These are phyloP conservation scores for Uronychia binucleata DNA, from an alignment of 73 alveolate genomes.

Conservation along the genomic window DNA sequence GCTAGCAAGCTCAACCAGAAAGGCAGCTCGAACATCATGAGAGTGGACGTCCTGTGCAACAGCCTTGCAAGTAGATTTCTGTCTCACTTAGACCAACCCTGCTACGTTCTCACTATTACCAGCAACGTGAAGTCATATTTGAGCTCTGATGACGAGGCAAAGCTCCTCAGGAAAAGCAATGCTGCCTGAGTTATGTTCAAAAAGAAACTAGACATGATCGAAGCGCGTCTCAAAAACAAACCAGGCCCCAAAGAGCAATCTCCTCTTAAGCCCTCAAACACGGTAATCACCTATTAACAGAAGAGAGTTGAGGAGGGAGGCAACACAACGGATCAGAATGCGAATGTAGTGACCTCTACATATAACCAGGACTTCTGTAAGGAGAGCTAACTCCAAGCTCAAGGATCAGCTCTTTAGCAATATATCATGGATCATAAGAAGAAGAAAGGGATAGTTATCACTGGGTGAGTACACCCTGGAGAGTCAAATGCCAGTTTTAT, in stretches of 20 bases:
- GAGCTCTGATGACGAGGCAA: constrained; percentile 52
- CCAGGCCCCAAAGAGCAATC: neutral
- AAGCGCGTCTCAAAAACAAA: constrained; percentile 35
- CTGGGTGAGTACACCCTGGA: constrained; percentile 98
- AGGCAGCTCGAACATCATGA: constrained; percentile 19
- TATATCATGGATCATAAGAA: constrained; percentile 71
- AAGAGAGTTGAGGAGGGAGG: neutral
- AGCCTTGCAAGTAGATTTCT: constrained; percentile 26
- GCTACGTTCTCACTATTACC: constrained; percentile 57
- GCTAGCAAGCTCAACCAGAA: constrained; percentile 1
- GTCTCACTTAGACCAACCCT: constrained; percentile 18
- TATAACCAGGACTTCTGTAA: constrained; percentile 6
- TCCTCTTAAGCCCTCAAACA: neutral
- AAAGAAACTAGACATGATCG: constrained; percentile 46
- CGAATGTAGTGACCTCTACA: neutral
- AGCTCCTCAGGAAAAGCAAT: constrained; percentile 47
- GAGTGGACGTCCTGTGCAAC: constrained; percentile 55
- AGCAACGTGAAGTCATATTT: constrained; percentile 52
- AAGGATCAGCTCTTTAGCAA: constrained; percentile 18
- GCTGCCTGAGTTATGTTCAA: constrained; percentile 67
- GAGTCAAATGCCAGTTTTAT: constrained; percentile 92
- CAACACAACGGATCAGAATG: neutral
- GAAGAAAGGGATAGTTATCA: constrained; percentile 79
- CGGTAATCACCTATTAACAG: neutral
- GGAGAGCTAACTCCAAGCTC: constrained; percentile 21